Evolutionary conservation across 495 filamentous ascomycete genomes (phyloP).

Genomic region (Penicillium waksmanii): DNA sequence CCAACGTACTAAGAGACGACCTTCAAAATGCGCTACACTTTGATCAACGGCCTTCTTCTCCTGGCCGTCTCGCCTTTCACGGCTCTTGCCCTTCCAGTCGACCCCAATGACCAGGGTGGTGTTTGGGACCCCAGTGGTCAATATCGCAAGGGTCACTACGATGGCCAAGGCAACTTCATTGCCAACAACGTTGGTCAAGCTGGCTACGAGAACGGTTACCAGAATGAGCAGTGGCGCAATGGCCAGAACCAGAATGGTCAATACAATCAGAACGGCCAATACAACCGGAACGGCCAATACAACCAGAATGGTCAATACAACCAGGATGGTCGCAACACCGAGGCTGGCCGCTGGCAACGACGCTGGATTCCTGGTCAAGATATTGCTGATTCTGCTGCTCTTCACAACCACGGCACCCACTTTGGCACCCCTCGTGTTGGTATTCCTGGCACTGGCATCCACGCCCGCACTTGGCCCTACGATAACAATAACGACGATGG

Average conservation of each 20-base stretch:
- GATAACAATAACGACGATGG: constrained; percentile 15
- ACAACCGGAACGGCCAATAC: constrained; percentile 14
- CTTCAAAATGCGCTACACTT: constrained; percentile 29
- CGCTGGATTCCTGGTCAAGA: constrained; percentile 7
- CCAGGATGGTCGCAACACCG: constrained; percentile 21
- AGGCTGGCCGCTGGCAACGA: constrained; percentile 18
- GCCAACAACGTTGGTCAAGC: constrained; percentile 15
- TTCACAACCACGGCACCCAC: constrained; percentile 9
- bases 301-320: constrained; percentile 4
- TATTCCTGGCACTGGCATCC: constrained; percentile 17
- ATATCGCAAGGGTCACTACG: constrained; percentile 31
- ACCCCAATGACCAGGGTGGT: constrained; percentile 28
- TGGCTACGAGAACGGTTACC: constrained; percentile 17
- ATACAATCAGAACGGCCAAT: constrained; percentile 14
- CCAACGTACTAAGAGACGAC: not conserved
- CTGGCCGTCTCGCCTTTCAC: constrained; percentile 30
- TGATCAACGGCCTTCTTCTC: constrained; percentile 30
- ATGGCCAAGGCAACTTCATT: constrained; percentile 22
- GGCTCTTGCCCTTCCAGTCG: constrained; percentile 29
- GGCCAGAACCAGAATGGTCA: constrained; percentile 20
- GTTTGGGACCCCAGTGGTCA: constrained; percentile 30
- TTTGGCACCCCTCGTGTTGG: constrained; percentile 15
- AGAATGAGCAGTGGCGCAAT: constrained; percentile 23
- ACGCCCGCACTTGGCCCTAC: constrained; percentile 20
- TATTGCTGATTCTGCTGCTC: constrained; percentile 2